phyloP scores from a whole-genome alignment of 1,284 basidiomycete species.

The Sporisorium graminicola region DNA sequence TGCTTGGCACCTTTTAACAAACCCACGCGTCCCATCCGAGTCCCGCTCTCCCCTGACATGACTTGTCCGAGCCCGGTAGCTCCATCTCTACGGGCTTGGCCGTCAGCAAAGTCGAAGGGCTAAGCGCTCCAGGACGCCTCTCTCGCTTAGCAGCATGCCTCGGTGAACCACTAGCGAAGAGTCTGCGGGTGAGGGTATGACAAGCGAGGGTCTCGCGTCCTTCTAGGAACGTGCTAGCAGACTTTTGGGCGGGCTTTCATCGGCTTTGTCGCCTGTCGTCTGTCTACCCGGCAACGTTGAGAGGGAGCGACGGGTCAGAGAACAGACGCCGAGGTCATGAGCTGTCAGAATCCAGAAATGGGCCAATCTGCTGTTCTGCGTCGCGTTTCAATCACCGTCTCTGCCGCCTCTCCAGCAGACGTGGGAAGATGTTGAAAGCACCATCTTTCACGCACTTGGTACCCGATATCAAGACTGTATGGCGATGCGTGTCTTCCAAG shows the following conservation, averaged over 20 bases:
- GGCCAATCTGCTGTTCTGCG: not conserved
- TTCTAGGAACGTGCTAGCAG: not conserved
- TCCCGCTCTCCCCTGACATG: conserved; percentile 13
- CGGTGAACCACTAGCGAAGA: conserved; percentile 12
- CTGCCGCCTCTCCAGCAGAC: not conserved
- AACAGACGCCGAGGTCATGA: not conserved
- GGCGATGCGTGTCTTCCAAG: too few relatives aligned
- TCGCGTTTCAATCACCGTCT: conserved; percentile 6
- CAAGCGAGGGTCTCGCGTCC: not conserved
- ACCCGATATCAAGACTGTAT: not conserved
- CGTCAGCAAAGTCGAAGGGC: not conserved
- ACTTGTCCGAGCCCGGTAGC: conserved; percentile 17
- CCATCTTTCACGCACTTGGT: not conserved
- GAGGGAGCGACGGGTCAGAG: not conserved
- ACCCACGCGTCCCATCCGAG: not conserved
- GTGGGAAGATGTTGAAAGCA: not conserved
- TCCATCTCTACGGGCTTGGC: not conserved
- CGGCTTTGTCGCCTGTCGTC: too few relatives aligned
- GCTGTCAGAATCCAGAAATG: not conserved
- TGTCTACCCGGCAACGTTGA: too few relatives aligned
- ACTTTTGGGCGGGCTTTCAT: too few relatives aligned
- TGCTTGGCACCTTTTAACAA: not conserved
- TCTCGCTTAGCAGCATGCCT: conserved; percentile 24
- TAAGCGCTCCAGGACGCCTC: conserved; percentile 7
- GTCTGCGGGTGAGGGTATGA: not conserved